Evolutionary conservation across 2,329 filamentous ascomycete species (phyloP).

Genomic region (Ophiostoma perfectum): DNA sequence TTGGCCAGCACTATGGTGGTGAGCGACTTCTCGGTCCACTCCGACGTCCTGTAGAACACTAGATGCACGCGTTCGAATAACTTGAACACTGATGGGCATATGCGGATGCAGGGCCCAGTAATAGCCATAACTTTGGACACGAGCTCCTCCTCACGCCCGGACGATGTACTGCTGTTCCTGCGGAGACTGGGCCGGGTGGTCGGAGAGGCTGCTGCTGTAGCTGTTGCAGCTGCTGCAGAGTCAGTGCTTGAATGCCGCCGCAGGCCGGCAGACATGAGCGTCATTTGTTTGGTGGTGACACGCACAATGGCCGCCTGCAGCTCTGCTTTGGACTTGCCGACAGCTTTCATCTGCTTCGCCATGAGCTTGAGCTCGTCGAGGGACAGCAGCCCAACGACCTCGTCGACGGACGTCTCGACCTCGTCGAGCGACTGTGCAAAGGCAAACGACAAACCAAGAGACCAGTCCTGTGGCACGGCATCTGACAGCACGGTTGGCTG

Average conservation of each 20-base stretch:
- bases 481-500: neutral
- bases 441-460: slow-evolving; percentile 55
- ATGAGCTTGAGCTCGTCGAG: slow-evolving; percentile 81
- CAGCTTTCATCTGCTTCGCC: slow-evolving; percentile 79
- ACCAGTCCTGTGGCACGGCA: slow-evolving; percentile 36
- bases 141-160: slow-evolving; percentile 12
- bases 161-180: slow-evolving; percentile 29
- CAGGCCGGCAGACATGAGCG: slow-evolving; percentile 55
- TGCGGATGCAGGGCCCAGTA: slow-evolving; percentile 76
- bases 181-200: neutral
- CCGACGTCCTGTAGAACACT: slow-evolving; percentile 90
- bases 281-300: slow-evolving; percentile 67
- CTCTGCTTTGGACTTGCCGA: slow-evolving; percentile 83
- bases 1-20: slow-evolving; percentile 92
- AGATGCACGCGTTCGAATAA: slow-evolving; percentile 92
- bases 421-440: slow-evolving; percentile 77
- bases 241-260: neutral
- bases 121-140: slow-evolving; percentile 55
- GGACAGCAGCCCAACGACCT: slow-evolving; percentile 74
- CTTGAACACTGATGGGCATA: slow-evolving; percentile 66
- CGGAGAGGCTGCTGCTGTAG: neutral
- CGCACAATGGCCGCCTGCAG: slow-evolving; percentile 67
- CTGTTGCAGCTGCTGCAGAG: slow-evolving; percentile 35
- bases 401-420: slow-evolving; percentile 69
- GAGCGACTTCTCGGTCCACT: slow-evolving; percentile 96